These are phyloP conservation scores for Coffea canephora DNA, from an alignment of 257 asterid genomes.

Conservation along the genomic window DNA sequence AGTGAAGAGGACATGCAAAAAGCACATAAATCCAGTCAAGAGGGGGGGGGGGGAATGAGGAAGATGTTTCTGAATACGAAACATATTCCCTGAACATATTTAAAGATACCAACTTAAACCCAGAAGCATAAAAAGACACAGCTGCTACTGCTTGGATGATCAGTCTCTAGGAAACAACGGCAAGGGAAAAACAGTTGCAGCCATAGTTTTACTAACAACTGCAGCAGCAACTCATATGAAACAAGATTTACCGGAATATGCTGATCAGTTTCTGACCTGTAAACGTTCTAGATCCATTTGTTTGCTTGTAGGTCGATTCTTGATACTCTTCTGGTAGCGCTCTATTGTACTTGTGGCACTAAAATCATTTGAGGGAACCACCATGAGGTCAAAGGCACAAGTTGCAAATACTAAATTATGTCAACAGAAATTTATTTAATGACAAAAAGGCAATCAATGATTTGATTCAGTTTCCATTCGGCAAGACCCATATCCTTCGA, in stretches of 20 bases:
- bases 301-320: conserved; percentile 9
- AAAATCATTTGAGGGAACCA: conserved; percentile 3
- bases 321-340: conserved; percentile 37
- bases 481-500: too few species aligned
- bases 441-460: neutral
- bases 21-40: too few species aligned
- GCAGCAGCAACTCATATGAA: neutral
- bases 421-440: neutral
- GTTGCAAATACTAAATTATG: too few species aligned
- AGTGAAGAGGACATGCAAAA: neutral
- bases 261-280: conserved; percentile 28
- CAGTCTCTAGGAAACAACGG: neutral
- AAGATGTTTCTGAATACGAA: neutral
- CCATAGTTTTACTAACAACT: neutral
- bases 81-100: neutral
- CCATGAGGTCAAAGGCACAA: neutral
- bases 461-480: neutral
- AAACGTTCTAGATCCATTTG: conserved; percentile 13
- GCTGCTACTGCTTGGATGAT: too few species aligned
- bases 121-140: neutral
- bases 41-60: too few species aligned
- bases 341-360: conserved; percentile 33
- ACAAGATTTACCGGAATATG: neutral
- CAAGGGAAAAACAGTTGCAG: neutral
- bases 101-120: neutral